A percentile compares a stretch with the other conserved stretches of the same genome.
phyloP scores from a whole-genome alignment of 352 stramenopile genomes.

The Albugo candida region DNA sequence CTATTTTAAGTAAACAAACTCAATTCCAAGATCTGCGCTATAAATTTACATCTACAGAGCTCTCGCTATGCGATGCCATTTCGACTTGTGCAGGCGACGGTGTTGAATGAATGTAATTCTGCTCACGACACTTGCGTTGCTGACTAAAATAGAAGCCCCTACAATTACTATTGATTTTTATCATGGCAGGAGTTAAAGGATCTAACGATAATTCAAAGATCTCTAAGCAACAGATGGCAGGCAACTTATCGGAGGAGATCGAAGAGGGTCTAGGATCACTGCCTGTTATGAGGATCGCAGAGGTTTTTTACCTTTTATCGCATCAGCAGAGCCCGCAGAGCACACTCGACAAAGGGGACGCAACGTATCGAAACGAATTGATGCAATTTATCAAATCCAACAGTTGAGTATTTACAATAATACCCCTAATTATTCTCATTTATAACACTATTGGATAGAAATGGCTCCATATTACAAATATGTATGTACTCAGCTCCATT shows the following conservation, averaged over 20 bases:
- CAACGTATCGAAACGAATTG: conserved; percentile 22
- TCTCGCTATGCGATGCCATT: too few relatives aligned
- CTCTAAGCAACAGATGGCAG: conserved; percentile 43
- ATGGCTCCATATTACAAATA: conserved; percentile 70
- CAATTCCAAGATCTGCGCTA: too few relatives aligned
- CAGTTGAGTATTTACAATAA: conserved; percentile 3
- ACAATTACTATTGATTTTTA: too few relatives aligned
- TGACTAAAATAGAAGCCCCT: too few relatives aligned
- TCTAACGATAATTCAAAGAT: too few relatives aligned
- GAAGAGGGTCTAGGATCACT: conserved; percentile 61
- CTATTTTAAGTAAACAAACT: too few relatives aligned
- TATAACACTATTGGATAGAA: conserved; percentile 10
- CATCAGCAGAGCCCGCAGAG: conserved; percentile 25
- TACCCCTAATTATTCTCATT: conserved; percentile 1
- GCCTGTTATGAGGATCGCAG: conserved; percentile 53
- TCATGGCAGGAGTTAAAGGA: too few relatives aligned
- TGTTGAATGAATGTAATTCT: too few relatives aligned
- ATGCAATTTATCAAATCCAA: conserved; percentile 27
- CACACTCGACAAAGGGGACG: conserved; percentile 21
- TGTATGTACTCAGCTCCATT: conserved; percentile 49
- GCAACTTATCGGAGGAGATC: conserved; percentile 77
- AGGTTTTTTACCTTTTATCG: conserved; percentile 61
- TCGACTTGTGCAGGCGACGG: too few relatives aligned
- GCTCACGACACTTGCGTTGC: too few relatives aligned
- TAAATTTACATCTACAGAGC: too few relatives aligned